A percentile compares a stretch with the other conserved stretches of the same genome.
These are phyloP conservation scores for Mortierella antarctica DNA, from an alignment of 192 early-diverging fungal genomes.

Conservation along the genomic window DNA sequence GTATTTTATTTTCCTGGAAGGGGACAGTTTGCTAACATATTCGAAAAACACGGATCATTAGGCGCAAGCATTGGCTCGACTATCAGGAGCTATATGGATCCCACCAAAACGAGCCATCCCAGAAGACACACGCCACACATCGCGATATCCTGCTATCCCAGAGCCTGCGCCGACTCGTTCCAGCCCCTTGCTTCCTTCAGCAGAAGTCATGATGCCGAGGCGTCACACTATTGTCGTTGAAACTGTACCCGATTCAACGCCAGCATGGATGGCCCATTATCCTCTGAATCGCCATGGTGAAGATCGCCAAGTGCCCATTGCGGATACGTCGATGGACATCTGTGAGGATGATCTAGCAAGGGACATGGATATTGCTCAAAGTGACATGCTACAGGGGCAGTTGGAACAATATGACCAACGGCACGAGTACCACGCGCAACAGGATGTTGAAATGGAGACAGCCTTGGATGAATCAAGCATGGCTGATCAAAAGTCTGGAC, in stretches of 20 bases:
- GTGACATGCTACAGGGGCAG: neutral
- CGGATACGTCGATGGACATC: slow-evolving; percentile 39
- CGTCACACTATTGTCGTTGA: slow-evolving; percentile 37
- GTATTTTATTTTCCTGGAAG: neutral
- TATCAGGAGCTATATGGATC: slow-evolving; percentile 42
- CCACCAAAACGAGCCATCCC: slow-evolving; percentile 16
- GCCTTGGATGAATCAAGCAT: too few species aligned
- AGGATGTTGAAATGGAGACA: too few species aligned
- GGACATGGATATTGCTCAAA: slow-evolving; percentile 8
- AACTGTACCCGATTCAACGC: slow-evolving; percentile 22
- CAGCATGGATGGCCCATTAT: slow-evolving; percentile 4
- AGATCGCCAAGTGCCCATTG: slow-evolving; percentile 31
- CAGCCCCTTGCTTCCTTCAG: slow-evolving; percentile 20
- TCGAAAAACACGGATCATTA: slow-evolving; percentile 1
- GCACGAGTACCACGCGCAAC: too few species aligned
- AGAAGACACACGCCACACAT: neutral
- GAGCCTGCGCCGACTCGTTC: slow-evolving; percentile 12
- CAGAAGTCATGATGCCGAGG: slow-evolving; percentile 19
- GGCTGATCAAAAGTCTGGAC: too few species aligned
- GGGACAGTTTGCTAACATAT: neutral
- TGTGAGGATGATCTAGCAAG: slow-evolving; percentile 21
- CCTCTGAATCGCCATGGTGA: slow-evolving; percentile 3
- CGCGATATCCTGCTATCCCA: neutral
- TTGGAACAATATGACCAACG: too few species aligned
- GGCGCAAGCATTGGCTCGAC: slow-evolving; percentile 39